Conservation (phyloP, 2,329 filamentous ascomycete genomes). For the Colletotrichum chrysophilum region DNA sequence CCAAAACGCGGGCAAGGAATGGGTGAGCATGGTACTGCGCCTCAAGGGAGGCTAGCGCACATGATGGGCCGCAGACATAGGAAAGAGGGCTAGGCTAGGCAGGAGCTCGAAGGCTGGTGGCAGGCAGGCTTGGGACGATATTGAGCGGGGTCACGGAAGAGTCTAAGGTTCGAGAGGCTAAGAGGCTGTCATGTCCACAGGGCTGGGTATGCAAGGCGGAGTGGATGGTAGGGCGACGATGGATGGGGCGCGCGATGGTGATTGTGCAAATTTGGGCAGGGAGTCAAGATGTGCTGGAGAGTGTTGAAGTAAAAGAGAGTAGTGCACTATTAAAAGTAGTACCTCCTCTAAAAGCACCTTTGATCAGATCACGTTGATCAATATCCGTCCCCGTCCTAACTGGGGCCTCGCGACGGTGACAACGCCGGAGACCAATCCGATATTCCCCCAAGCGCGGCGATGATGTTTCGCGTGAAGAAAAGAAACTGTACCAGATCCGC, state of each 20-base stretch:
- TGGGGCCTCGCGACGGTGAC: slow-evolving; percentile 1
- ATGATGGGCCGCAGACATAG: not conserved
- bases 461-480: slow-evolving; percentile 16
- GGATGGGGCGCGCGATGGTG: slow-evolving; percentile 11
- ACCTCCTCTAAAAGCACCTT: slow-evolving; percentile 23
- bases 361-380: slow-evolving; percentile 16
- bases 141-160: not conserved
- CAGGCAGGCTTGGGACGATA: not conserved
- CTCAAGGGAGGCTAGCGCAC: not conserved
- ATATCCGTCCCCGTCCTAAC: slow-evolving; percentile 14
- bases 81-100: not conserved
- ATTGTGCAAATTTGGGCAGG: slow-evolving; percentile 11
- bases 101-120: not conserved
- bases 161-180: not conserved
- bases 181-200: not conserved
- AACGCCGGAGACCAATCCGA: slow-evolving; percentile 7
- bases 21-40: not conserved
- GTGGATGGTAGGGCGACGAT: not conserved
- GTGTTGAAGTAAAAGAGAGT: slow-evolving; percentile 22
- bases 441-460: slow-evolving; percentile 15
- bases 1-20: not conserved
- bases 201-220: slow-evolving; percentile 13
- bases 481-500: slow-evolving; percentile 21
- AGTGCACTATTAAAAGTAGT: slow-evolving; percentile 25
- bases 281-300: slow-evolving; percentile 18